Evolutionary conservation across 352 stramenopile species (phyloP).

Genomic region (Globisporangium heterothallicum): DNA sequence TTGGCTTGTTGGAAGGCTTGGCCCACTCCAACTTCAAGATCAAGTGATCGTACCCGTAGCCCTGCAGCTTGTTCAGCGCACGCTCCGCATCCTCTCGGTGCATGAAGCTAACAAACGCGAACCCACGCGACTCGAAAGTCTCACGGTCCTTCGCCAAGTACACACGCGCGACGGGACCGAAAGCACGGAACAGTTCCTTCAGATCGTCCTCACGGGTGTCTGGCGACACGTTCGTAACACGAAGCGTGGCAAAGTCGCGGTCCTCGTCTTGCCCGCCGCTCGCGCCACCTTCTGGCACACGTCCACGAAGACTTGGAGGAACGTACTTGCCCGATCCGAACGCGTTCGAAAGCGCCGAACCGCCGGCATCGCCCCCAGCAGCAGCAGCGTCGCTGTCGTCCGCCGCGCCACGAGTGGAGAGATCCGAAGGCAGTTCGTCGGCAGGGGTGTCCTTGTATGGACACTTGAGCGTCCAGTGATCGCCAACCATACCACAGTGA

Average conservation of each 20-base stretch:
- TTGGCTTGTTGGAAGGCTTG: conserved; percentile 91
- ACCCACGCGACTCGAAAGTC: conserved; percentile 96
- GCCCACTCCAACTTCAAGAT: conserved; percentile 99
- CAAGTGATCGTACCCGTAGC: conserved; percentile 99
- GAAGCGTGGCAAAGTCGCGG: conserved; percentile 89
- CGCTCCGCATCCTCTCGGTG: conserved; percentile 94
- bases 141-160: conserved; percentile 98
- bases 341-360: conserved; percentile 55
- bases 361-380: conserved; percentile 25
- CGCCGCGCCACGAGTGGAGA: conserved; percentile 38
- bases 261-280: conserved; percentile 45
- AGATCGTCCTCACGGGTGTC: conserved; percentile 98
- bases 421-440: conserved; percentile 70
- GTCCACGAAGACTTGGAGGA: conserved; percentile 73
- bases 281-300: conserved; percentile 25
- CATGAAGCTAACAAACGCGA: conserved; percentile 98
- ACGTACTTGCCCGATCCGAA: conserved; percentile 87
- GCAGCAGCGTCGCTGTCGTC: conserved; percentile 25
- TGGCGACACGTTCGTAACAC: conserved; percentile 98
- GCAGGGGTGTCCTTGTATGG: conserved; percentile 87
- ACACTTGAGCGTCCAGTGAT: conserved; percentile 90
- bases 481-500: conserved; percentile 87
- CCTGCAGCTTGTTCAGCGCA: conserved; percentile 96
- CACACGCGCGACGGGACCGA: conserved; percentile 95
- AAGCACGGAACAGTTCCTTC: conserved; percentile 97